These are phyloP conservation scores for Hyphopichia wangnamkhiaoensis DNA, from an alignment of 1,139 yeast species.

Conservation along the genomic window DNA sequence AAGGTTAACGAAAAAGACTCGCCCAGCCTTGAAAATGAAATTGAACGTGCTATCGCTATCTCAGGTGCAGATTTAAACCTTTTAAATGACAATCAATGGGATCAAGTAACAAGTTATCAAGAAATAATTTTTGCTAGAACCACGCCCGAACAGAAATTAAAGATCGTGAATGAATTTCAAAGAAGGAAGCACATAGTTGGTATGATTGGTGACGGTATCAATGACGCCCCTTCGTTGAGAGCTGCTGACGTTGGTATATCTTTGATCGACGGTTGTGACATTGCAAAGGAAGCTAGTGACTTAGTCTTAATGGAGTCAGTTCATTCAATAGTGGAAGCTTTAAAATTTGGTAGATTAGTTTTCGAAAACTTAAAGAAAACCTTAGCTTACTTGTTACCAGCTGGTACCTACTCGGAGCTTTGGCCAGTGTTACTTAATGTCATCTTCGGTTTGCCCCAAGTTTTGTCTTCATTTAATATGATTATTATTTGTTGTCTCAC, in stretches of 20 bases:
- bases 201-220: constrained; percentile 57
- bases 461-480: constrained; percentile 53
- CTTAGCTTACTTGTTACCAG: constrained; percentile 52
- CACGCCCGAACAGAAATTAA: constrained; percentile 55
- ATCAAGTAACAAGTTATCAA: constrained; percentile 30
- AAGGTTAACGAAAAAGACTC: constrained; percentile 1
- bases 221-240: constrained; percentile 54
- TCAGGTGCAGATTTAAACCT: constrained; percentile 40
- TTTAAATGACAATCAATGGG: constrained; percentile 47
- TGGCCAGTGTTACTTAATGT: constrained; percentile 55
- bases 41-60: constrained; percentile 31
- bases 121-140: constrained; percentile 55
- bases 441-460: constrained; percentile 52
- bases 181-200: constrained; percentile 45
- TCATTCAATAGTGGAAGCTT: constrained; percentile 48
- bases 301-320: constrained; percentile 45
- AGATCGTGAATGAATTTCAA: constrained; percentile 51
- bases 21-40: constrained; percentile 9
- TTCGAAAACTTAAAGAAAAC: constrained; percentile 55
- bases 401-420: constrained; percentile 54
- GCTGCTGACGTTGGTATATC: constrained; percentile 57
- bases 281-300: constrained; percentile 62
- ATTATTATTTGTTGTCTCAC: constrained; percentile 52
- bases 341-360: constrained; percentile 50
- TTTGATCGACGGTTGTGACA: constrained; percentile 52